These are phyloP conservation scores for Botrytis paeoniae DNA, from an alignment of 2,329 filamentous ascomycete species.

Conservation along the genomic window DNA sequence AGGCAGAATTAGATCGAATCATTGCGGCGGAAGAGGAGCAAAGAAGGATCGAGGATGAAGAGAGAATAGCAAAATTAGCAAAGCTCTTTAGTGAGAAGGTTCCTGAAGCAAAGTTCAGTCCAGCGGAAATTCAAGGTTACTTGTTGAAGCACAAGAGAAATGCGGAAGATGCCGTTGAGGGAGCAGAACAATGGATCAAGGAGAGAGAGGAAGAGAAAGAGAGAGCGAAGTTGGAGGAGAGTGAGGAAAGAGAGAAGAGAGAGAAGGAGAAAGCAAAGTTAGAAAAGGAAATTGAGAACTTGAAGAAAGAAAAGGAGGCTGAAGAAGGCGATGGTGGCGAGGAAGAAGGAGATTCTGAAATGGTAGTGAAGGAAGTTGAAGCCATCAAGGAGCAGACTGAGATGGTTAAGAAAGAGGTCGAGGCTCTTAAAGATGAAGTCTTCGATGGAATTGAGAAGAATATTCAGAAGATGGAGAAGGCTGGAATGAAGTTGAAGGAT, in stretches of 20 bases:
- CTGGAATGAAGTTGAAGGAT: constrained; percentile 3
- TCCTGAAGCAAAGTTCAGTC: constrained; percentile 51
- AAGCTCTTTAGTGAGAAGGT: constrained; percentile 51
- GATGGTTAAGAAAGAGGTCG: not conserved
- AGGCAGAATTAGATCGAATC: constrained; percentile 3
- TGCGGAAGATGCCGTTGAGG: constrained; percentile 52
- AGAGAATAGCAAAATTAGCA: constrained; percentile 43
- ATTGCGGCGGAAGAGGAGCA: constrained; percentile 19
- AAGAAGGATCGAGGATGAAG: constrained; percentile 24
- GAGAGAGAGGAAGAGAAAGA: constrained; percentile 49
- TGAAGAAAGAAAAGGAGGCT: constrained; percentile 17
- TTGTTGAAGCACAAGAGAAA: constrained; percentile 60
- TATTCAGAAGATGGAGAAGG: not conserved
- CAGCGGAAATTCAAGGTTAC: constrained; percentile 65
- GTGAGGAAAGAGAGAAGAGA: constrained; percentile 31
- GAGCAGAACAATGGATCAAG: constrained; percentile 53
- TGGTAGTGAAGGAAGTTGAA: not conserved
- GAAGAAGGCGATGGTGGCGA: constrained; percentile 7
- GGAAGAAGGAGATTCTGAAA: not conserved
- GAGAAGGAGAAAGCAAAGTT: constrained; percentile 27
- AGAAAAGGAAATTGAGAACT: constrained; percentile 24
- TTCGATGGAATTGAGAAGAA: not conserved
- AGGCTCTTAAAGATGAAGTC: not conserved
- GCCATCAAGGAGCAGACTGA: not conserved
- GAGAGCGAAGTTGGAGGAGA: constrained; percentile 33